These are phyloP conservation scores for Sarocladiaceae sp. DNA, from an alignment of 2,329 filamentous ascomycete genomes.

Conservation along the genomic window DNA sequence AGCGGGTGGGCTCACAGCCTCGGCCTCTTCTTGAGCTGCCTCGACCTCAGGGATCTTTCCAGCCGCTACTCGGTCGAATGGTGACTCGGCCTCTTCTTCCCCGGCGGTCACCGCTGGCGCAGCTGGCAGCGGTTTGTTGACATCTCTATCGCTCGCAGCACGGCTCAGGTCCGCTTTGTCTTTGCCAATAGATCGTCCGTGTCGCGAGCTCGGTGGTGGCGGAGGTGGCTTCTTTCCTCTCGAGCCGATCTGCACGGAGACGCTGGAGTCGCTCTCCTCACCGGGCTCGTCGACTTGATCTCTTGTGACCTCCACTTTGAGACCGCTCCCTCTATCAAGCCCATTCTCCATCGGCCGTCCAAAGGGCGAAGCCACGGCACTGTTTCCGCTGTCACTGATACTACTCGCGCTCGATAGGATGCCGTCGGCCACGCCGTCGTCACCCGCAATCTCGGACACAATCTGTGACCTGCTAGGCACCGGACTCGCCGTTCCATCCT, in stretches of 20 bases:
- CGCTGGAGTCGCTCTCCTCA: slow-evolving; percentile 23
- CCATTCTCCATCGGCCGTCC: background rate
- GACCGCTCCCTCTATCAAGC: background rate
- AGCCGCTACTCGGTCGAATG: slow-evolving; percentile 38
- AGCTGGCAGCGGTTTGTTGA: slow-evolving; percentile 55
- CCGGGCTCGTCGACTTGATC: slow-evolving; percentile 7
- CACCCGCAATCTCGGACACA: background rate
- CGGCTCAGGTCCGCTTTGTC: slow-evolving; percentile 27
- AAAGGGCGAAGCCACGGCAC: background rate
- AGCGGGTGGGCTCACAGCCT: background rate
- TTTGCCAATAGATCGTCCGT: slow-evolving; percentile 65
- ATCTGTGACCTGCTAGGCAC: slow-evolving; percentile 7
- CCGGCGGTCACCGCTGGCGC: slow-evolving; percentile 41
- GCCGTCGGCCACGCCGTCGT: background rate
- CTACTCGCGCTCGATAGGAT: background rate
- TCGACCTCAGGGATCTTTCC: background rate
- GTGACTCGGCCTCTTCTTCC: slow-evolving; percentile 46
- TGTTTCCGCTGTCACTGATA: background rate
- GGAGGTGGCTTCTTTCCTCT: slow-evolving; percentile 62
- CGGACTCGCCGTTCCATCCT: slow-evolving; percentile 14
- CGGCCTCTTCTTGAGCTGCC: too few relatives aligned
- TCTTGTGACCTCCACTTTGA: background rate
- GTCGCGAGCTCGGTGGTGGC: slow-evolving; percentile 68
- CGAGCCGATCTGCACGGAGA: slow-evolving; percentile 23
- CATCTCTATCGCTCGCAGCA: background rate